Evolutionary conservation across 805 yeast species (phyloP), one percentile per base, ranked within the genome.

Genomic region (Brettanomyces naardenensis): DNA sequence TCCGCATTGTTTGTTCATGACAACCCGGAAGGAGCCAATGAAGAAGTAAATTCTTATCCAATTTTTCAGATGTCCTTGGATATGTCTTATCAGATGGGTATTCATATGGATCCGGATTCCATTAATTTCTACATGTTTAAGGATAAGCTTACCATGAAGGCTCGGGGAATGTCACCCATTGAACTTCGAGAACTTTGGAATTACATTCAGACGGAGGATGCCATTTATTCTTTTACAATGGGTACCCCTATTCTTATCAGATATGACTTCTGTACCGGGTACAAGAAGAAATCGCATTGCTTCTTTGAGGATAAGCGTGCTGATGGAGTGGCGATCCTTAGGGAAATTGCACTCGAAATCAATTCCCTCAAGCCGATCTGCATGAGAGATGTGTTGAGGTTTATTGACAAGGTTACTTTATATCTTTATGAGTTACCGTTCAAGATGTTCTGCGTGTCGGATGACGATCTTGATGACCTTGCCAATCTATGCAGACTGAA

Each of bases 151-250:
- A 22, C 27, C 13, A 7, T 14, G 6, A 21, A 26, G n/a, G 18
- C 33, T 6, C 14, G 25, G 3, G 6, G 17, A 5, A 18, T 41
- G 18, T n/a, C 35, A 2, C 6, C 32, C 3, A 17, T 4, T 11
- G 9, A 26, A 22, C 19, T 31, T 2, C 42, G 39, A 23, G 9
- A 14, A 14, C 33, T 49, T 19, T 48, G 53, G 53, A 45, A 46
- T 30, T 35, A 46, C 34, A 29, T 48, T 21, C 20, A 43, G 9
- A 13, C 17, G 3, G 4, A 27, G 3, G 53, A 49, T 36, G 31
- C 46, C 1, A 14, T n/a, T 5, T 46, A 41, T 36, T 37, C 36
- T 5, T 22, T 36, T n/a, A 14, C 13, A 6, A 13, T 31, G 3
- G 43, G 40, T 6, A 13, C 35, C 1, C 48, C 48, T 6, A 34